Evolutionary conservation across 495 filamentous ascomycete species (phyloP).

Genomic region (Trichoderma virens): DNA sequence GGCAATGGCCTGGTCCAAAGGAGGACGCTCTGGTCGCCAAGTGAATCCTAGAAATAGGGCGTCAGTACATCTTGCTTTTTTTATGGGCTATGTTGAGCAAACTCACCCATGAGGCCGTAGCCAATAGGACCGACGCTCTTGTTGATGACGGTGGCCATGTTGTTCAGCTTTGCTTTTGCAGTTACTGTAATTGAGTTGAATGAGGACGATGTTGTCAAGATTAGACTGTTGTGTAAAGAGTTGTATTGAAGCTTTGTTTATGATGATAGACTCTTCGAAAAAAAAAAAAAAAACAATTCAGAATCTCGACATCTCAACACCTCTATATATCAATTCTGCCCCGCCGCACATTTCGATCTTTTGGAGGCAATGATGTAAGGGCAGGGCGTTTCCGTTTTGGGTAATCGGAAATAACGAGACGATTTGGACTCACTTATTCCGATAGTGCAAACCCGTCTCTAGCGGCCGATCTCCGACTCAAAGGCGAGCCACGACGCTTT

Average conservation of each 20-base stretch:
- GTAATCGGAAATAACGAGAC: background rate
- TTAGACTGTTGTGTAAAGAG: no score
- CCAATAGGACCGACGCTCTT: slow-evolving; percentile 48
- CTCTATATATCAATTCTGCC: background rate
- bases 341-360: background rate
- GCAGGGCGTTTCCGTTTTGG: background rate
- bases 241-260: no score
- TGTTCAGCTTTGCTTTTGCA: background rate
- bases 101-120: slow-evolving; percentile 50
- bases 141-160: slow-evolving; percentile 43
- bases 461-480: no score
- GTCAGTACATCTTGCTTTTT: background rate
- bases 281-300: no score
- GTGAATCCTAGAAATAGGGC: slow-evolving; percentile 53
- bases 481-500: no score
- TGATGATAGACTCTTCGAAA: no score
- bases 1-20: slow-evolving; percentile 57
- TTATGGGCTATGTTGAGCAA: background rate
- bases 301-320: background rate
- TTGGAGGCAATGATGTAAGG: background rate
- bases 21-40: slow-evolving; percentile 53
- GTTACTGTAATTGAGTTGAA: background rate
- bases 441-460: background rate
- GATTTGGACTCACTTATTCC: background rate
- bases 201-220: background rate